Evolutionary conservation across 345 rosid species (phyloP), one percentile per base, ranked within the genome.

Genomic region (Hypericum perforatum): DNA sequence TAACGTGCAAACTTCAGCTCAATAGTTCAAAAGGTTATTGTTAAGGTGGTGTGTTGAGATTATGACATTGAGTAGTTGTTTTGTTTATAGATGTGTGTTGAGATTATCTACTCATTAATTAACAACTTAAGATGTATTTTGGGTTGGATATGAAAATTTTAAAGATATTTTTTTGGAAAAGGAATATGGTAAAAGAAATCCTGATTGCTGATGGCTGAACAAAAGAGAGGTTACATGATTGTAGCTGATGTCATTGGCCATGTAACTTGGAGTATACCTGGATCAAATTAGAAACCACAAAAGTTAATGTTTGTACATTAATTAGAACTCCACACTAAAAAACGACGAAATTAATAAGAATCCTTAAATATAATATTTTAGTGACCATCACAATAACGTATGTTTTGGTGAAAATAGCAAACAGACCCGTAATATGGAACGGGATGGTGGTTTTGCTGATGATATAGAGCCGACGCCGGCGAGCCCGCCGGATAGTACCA

Each of bases 361-460:
- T 60, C 56, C 16, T 60, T 49, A 29, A 52, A 37, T 9, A 45
- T 22, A 0, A 46, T 49, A 48, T 16, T 51, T 41, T 50, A 29
- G 14, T 52, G 61, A 52, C 39, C 41, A 48, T n/a, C 57, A n/a
- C 32, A 53, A 16, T 54, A 32, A 39, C 16, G 39, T 9, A n/a
- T 11, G 15, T 43, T 11, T 41, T n/a, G 2, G 12, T 38, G 40
- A 39, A 32, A 12, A 36, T n/a, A 14, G 15, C 8, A 7, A 13
- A 16, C 56, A 38, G 64, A 87, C 94, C 98, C 98, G 49, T 80
- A 85, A 65, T 70, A 85, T 29, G 96, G 86, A 63, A 85, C 69
- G 63, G 94, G 68, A 12, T 57, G 64, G 9, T 59, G 70, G 13
- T 81, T 86, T 52, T 64, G 82, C 39, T 77, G 86, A 15, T 75